Base-by-base conservation (phyloP, 2,329 filamentous ascomycete species). In the Diaporthe caulivora region DNA sequence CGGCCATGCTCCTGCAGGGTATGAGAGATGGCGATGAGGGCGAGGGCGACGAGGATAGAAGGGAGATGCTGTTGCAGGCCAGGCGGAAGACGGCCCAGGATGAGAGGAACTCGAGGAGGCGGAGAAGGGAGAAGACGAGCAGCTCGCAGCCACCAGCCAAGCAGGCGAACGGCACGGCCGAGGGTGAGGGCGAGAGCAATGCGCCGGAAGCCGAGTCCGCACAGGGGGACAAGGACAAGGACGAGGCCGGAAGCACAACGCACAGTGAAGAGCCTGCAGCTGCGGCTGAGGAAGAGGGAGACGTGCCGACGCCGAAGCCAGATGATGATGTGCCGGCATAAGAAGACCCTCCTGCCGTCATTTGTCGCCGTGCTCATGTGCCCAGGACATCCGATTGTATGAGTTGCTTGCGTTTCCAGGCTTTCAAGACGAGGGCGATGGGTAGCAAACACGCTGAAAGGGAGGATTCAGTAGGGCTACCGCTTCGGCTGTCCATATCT, bases 1-100 rank as follows among this genome's bases (percentile, higher is more conserved):
- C 96, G 2, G 95, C 95, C 1, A 90, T 92, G 76, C 86, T 98
- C 81, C 86, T 98, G 40, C 94, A 97, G 80, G 95, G 95, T 58
- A 92, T 98, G 82, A 90, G 95, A 73, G 88, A 89, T 34, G 89
- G 89, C 54, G 90, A 92, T 64, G 90, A 89, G 29, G 62, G 29
- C 31, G 88, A 87, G 24, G 88, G 87, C 3, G 84, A 86, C 47
- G 84, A 84, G 26, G 85, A 90, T 80, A 85, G 88, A 83, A 83
- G 91, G 73, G 88, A 92, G 78, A 90, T 85, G 74, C 86, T 94
- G 72, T 86, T 95, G 71, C 88, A 86, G 81, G 83, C 85, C 75
- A 81, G 88, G 78, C 85, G 93, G 79, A 93, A 95, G 80, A 94
- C 91, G 75, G 94, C 94, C 1, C 94, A 97, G 77, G 93, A 94